Evolutionary conservation across 1,284 basidiomycete genomes (phyloP).

Genomic region (Ceratobasidium papillatum): DNA sequence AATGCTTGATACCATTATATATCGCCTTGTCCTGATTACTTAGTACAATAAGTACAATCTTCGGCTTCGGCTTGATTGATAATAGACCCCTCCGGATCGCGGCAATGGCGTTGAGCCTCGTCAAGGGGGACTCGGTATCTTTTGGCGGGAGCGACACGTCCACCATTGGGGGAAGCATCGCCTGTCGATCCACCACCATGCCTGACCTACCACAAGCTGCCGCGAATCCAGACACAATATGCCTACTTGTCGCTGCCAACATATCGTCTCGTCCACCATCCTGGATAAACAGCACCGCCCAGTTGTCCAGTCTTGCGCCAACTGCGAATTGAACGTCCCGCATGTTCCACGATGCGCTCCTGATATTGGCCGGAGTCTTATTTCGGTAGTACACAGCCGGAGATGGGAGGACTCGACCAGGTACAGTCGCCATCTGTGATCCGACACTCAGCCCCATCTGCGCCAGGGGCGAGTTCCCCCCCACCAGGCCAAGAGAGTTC

Average conservation of each 20-base stretch:
- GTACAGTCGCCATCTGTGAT: constrained; percentile 73
- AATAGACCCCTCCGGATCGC: constrained; percentile 53
- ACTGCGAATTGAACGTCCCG: constrained; percentile 66
- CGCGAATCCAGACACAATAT: constrained; percentile 60
- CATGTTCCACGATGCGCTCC: constrained; percentile 73
- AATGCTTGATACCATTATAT: constrained; percentile 74
- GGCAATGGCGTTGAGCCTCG: constrained; percentile 58
- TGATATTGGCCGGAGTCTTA: constrained; percentile 57
- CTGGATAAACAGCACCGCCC: constrained; percentile 70
- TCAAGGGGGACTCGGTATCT: constrained; percentile 56
- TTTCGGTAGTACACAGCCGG: constrained; percentile 67
- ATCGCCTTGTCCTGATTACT: constrained; percentile 72
- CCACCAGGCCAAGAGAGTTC: constrained; percentile 65
- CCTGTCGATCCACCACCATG: constrained; percentile 58
- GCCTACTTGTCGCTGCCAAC: constrained; percentile 9
- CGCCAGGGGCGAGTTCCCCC: constrained; percentile 54
- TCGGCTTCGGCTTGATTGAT: constrained; percentile 54
- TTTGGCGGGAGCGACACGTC: constrained; percentile 59
- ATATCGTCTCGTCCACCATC: constrained; percentile 64
- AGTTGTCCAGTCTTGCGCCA: constrained; percentile 53
- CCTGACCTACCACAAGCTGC: constrained; percentile 67
- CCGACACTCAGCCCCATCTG: constrained; percentile 70
- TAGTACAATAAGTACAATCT: constrained; percentile 67
- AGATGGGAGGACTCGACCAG: constrained; percentile 69
- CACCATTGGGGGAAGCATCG: constrained; percentile 51